Evolutionary conservation across 2,329 filamentous ascomycete species (phyloP).

Genomic region (Calonectria pseudoreteaudii): DNA sequence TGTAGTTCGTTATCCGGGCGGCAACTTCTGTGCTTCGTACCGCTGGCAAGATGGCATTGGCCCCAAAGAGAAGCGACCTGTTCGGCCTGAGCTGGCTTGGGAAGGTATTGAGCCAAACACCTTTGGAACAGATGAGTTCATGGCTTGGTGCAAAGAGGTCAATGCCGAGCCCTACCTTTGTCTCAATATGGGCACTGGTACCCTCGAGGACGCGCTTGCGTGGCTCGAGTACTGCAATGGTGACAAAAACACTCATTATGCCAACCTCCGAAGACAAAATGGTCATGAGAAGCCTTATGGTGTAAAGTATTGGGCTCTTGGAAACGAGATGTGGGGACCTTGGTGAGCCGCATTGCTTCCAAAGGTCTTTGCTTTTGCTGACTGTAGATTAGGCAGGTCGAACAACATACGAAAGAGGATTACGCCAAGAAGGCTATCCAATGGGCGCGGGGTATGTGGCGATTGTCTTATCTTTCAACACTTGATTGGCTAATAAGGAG

Average conservation of each 20-base stretch:
- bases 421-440: slow-evolving; percentile 75
- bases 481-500: not conserved
- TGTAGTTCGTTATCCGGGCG: slow-evolving; percentile 84
- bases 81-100: slow-evolving; percentile 75
- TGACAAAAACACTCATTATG: slow-evolving; percentile 79
- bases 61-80: slow-evolving; percentile 74
- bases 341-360: slow-evolving; percentile 45
- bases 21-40: slow-evolving; percentile 86
- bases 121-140: slow-evolving; percentile 87
- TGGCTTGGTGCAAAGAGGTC: slow-evolving; percentile 80
- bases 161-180: slow-evolving; percentile 81
- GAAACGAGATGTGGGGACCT: slow-evolving; percentile 77
- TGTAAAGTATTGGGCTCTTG: slow-evolving; percentile 85
- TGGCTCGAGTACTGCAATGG: slow-evolving; percentile 91
- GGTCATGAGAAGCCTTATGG: slow-evolving; percentile 81
- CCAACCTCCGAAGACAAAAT: slow-evolving; percentile 80
- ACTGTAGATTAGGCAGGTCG: slow-evolving; percentile 61
- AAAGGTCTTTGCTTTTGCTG: not conserved
- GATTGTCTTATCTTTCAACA: accelerated
- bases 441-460: slow-evolving; percentile 67
- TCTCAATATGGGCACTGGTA: slow-evolving; percentile 80
- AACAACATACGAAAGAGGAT: slow-evolving; percentile 74
- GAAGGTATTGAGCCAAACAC: slow-evolving; percentile 79
- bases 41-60: slow-evolving; percentile 87
- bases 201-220: slow-evolving; percentile 63